Conservation (phyloP, 257 asterid species). For the Solanum microdontum region DNA sequence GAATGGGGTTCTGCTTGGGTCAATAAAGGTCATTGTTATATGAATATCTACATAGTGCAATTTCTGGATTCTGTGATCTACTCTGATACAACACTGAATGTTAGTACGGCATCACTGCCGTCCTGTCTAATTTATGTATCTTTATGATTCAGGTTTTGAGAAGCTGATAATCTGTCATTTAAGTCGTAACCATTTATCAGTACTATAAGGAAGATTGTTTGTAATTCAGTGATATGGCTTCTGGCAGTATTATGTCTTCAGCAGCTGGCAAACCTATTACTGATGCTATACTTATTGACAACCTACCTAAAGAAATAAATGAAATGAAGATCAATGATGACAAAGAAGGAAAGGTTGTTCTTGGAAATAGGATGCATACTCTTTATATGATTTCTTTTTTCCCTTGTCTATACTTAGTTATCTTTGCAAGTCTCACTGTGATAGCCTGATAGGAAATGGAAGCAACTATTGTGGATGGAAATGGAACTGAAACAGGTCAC, state of each 20-base stretch:
- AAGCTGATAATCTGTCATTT: neutral
- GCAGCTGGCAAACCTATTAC: conserved; percentile 34
- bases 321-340: conserved; percentile 73
- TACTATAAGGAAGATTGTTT: neutral
- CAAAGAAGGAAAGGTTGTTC: conserved; percentile 50
- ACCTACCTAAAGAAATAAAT: conserved; percentile 56
- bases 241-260: conserved; percentile 29
- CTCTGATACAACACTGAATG: neutral
- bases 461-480: conserved; percentile 75
- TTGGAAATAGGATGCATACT: neutral
- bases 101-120: neutral
- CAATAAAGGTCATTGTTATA: neutral
- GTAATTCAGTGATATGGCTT: conserved; percentile 21
- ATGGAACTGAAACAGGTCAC: conserved; percentile 89
- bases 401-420: neutral
- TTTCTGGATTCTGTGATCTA: neutral
- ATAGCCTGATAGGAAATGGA: conserved; percentile 54
- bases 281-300: conserved; percentile 45
- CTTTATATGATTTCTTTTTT: neutral
- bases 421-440: neutral
- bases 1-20: neutral
- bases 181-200: neutral
- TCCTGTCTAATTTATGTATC: neutral
- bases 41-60: neutral
- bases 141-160: conserved; percentile 5